Base-by-base conservation (phyloP, 1,284 basidiomycete species). In the Caloboletus firmus region DNA sequence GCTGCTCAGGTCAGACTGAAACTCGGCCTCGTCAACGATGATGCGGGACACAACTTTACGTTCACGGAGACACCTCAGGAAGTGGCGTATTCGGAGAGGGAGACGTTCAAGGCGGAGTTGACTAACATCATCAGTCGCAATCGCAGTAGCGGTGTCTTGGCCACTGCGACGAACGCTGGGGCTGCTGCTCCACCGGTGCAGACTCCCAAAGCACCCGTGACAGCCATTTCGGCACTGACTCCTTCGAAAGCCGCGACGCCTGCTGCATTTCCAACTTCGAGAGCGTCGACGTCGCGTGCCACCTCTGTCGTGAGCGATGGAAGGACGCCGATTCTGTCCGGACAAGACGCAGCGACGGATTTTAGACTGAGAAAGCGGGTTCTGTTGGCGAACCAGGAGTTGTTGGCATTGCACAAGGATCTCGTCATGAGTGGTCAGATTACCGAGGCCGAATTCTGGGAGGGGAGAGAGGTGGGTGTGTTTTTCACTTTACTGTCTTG, bases 381-480 rank as follows among this genome's bases (percentile, higher is more conserved):
- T 3, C 78, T 97, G 35, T 68, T 91, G 60, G 82, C 82, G 64
- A 85, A 88, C 59, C 80, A 89, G 1, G 88, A 91, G 50, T 78
- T 97, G 49, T 85, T 86, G 28, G 71, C 80, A 17, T 75, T 98
- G 45, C 93, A 97, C 69, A 82, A 84, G 35, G 91, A 95, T 53
- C 81, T 98, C 54, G 95, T 97, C 35, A 83, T 93, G 67, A 80
- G 79, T 10, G 87, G 86, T 26, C 89, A 93, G 61, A 91, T 97
- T 30, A 88, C 88, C 3, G 95, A 98, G 72, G 80, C 84, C 0
- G 95, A 98, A 64, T 98, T 98, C 67, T 98, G 95, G 95, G 92
- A 94, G 58, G 93, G 93, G 24, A 80, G 95, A 69, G 91, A 95
- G 80, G 91, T 94, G 67, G 56, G 52, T 60, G 11, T n/a, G 17